Conservation (phyloP, 2,329 filamentous ascomycete genomes). For the Aspergillus fumigatiaffinis region DNA sequence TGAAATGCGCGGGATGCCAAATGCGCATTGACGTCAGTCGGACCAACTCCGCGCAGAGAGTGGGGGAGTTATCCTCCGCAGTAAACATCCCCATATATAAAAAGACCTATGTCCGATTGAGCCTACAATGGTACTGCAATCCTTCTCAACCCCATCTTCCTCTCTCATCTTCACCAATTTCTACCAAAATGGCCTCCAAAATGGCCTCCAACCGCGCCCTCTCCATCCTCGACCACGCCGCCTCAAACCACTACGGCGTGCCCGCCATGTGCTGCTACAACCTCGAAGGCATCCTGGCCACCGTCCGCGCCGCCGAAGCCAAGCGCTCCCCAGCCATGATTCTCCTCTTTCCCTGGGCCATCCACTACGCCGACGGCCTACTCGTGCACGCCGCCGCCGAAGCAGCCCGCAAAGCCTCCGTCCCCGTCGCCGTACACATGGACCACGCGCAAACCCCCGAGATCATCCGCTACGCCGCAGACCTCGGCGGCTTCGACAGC, state of each 20-base stretch:
- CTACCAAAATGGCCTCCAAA: conserved; percentile 26
- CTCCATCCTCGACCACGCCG: conserved; percentile 55
- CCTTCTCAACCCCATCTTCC: background rate
- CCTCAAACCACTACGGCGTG: conserved; percentile 55
- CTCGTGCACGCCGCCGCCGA: conserved; percentile 55
- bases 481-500: conserved; percentile 62
- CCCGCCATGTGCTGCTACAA: conserved; percentile 65
- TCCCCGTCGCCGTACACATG: conserved; percentile 61
- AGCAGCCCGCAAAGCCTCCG: conserved; percentile 53
- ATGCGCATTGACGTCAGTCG: conserved; percentile 3
- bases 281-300: conserved; percentile 66
- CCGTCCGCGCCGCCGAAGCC: conserved; percentile 64
- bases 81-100: background rate
- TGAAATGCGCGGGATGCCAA: background rate
- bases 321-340: conserved; percentile 66
- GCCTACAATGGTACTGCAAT: background rate
- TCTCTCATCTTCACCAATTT: background rate
- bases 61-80: background rate
- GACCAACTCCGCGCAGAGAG: conserved; percentile 4
- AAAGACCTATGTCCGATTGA: background rate
- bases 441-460: conserved; percentile 64
- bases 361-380: conserved; percentile 59
- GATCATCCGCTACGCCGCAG: conserved; percentile 58
- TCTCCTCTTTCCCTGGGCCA: conserved; percentile 70
- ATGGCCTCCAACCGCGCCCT: conserved; percentile 50